Conservation (phyloP, 495 filamentous ascomycete genomes). For the Tetracladium setigerum region DNA sequence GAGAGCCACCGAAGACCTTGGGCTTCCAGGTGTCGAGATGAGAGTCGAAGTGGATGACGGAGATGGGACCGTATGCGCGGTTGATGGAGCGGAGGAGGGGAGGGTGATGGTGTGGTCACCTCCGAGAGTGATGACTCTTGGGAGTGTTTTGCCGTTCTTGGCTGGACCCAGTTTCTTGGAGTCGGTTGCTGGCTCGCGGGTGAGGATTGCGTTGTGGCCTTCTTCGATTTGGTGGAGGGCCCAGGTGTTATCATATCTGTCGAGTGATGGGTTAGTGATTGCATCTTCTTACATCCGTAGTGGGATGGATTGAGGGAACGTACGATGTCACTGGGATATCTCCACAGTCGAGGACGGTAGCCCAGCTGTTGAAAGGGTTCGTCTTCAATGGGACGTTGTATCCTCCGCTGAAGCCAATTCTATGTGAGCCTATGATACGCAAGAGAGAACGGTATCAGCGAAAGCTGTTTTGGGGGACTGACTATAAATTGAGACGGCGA, state of each 20-base stretch:
- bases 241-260: constrained; percentile 56
- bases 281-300: background rate
- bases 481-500: constrained; percentile 36
- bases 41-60: constrained; percentile 61
- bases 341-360: constrained; percentile 66
- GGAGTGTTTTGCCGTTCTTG: constrained; percentile 41
- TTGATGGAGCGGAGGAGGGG: constrained; percentile 57
- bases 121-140: constrained; percentile 60
- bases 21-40: constrained; percentile 54
- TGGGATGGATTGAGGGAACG: background rate
- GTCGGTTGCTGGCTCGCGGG: constrained; percentile 40
- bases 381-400: constrained; percentile 38
- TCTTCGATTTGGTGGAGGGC: constrained; percentile 70
- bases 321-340: constrained; percentile 65
- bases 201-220: constrained; percentile 46
- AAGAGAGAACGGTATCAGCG: constrained; percentile 16
- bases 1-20: constrained; percentile 54
- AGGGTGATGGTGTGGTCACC: constrained; percentile 59
- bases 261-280: constrained; percentile 6
- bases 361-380: constrained; percentile 59
- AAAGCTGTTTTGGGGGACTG: constrained; percentile 16
- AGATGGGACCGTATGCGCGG: constrained; percentile 54
- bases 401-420: constrained; percentile 26
- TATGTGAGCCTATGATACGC: constrained; percentile 22
- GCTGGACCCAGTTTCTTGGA: constrained; percentile 38